phyloP scores from a whole-genome alignment of 176 grass and related monocot genomes.

The Ampelocalamus luodianensis region DNA sequence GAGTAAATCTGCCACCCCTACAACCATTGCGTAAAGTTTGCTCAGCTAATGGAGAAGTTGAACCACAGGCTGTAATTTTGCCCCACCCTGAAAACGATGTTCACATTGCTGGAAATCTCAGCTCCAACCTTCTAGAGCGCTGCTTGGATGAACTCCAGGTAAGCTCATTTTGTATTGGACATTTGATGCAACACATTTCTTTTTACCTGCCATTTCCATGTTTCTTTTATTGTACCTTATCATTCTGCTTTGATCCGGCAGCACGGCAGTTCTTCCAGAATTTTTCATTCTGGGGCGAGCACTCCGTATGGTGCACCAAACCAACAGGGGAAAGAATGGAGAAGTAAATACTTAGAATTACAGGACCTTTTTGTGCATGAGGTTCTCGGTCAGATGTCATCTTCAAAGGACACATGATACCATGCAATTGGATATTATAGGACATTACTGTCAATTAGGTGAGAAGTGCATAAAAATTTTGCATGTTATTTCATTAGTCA shows the following conservation, averaged over 20 bases:
- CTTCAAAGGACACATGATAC: slow-evolving; percentile 21
- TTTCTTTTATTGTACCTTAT: slow-evolving; percentile 26
- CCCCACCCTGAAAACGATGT: slow-evolving; percentile 43
- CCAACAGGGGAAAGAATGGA: slow-evolving; percentile 52
- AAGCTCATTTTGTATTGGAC: slow-evolving; percentile 21
- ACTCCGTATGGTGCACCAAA: slow-evolving; percentile 26
- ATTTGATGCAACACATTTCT: not conserved
- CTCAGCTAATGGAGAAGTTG: slow-evolving; percentile 51
- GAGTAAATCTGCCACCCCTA: slow-evolving; percentile 44
- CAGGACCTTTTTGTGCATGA: slow-evolving; percentile 59
- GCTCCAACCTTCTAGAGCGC: slow-evolving; percentile 39
- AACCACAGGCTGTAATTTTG: slow-evolving; percentile 33
- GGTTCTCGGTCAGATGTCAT: slow-evolving; percentile 42
- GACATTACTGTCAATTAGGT: slow-evolving; percentile 25
- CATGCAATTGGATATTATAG: not conserved
- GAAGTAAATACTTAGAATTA: slow-evolving; percentile 55
- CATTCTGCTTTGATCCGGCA: slow-evolving; percentile 37
- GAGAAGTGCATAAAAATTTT: slow-evolving; percentile 2
- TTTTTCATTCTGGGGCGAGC: slow-evolving; percentile 25
- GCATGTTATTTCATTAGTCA: not conserved
- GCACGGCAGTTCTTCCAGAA: slow-evolving; percentile 28
- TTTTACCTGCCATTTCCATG: not conserved
- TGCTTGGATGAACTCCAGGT: slow-evolving; percentile 60
- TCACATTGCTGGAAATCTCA: slow-evolving; percentile 45
- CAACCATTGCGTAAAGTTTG: slow-evolving; percentile 60